Evolutionary conservation across 306 rosid genomes (phyloP), one percentile per base, ranked within the genome.

Genomic region (Cicer judaicum): DNA sequence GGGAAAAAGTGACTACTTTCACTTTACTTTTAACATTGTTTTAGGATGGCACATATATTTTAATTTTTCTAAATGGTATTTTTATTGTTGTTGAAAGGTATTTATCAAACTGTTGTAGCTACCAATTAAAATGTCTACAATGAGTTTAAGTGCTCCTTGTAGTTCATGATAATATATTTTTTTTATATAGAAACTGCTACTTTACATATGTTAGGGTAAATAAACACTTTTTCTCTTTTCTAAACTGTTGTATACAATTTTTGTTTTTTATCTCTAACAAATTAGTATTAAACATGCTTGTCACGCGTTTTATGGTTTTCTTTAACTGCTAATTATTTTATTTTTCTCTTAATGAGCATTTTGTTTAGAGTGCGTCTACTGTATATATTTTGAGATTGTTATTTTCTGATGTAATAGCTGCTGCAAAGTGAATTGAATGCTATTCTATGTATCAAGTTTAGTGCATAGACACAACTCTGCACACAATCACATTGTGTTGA

Each of bases 381-480:
- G 36, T 29, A 29, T 53, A 16, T 18, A 53, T 12, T 53, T 53
- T 53, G n/a, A 21, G 63, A 56, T 21, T n/a, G n/a, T n/a, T 56
- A 56, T 56, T 56, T 21, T 5, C 40, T 2, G 0, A 24, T 29
- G 16, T 12, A 29, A 29, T 29, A 12, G 41, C 6, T 64, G 53
- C 16, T 42, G 76, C 60, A 49, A 74, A 67, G 42, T 59, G 76
- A 38, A 50, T 39, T 68, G 34, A 5, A 34, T 67, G 46, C 39
- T 18, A 54, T 8, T 24, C 4, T 24, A 24, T 24, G 34, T 2
- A 24, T 24, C 34, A 29, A 29, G 4, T 29, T 29, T 29, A 4
- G 34, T 3, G 5, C 34, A 29, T 29, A 29, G 34, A 4, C 4
- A 29, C 34, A 29, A 29, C 5, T 29, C 36, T 3, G 36, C 36